Conservation (phyloP, 75 land plant genomes). For the Ceratopteris richardii region DNA sequence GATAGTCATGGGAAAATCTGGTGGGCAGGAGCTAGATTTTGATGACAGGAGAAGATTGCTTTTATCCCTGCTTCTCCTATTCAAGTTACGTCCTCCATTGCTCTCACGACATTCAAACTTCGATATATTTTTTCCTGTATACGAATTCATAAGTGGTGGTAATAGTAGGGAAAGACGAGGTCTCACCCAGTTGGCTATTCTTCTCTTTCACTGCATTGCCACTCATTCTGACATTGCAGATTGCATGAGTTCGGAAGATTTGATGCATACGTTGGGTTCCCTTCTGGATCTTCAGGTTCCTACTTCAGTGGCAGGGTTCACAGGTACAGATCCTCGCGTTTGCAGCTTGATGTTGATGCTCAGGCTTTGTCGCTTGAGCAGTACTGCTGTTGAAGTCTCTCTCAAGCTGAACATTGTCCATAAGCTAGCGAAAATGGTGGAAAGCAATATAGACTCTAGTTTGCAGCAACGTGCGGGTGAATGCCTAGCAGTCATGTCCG, state of each 20-base stretch:
- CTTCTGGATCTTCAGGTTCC: conserved; percentile 35
- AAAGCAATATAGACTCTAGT: conserved; percentile 6
- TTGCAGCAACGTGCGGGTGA: conserved; percentile 36
- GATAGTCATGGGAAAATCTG: conserved; percentile 25
- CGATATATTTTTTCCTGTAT: conserved; percentile 39
- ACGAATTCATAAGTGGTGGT: conserved; percentile 21
- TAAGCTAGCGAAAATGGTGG: conserved; percentile 21
- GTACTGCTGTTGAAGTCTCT: conserved; percentile 32
- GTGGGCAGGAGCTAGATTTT: conserved; percentile 22
- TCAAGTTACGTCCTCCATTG: conserved; percentile 31
- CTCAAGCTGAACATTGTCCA: conserved; percentile 19
- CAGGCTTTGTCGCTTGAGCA: conserved; percentile 31
- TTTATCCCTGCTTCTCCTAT: conserved; percentile 28
- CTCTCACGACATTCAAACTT: conserved; percentile 28
- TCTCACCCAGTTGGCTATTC: conserved; percentile 39
- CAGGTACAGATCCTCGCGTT: conserved; percentile 41
- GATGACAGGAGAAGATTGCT: conserved; percentile 38
- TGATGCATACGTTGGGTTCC: conserved; percentile 25
- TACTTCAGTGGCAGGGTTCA: conserved; percentile 20
- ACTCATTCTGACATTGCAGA: conserved; percentile 44
- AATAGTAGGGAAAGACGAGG: conserved; percentile 21
- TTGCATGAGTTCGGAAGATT: conserved; percentile 41
- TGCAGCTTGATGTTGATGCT: conserved; percentile 38
- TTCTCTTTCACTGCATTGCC: conserved; percentile 34
- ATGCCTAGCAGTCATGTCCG: conserved; percentile 43